Conservation (phyloP, 805 yeast genomes). For the Millerozyma miso region DNA sequence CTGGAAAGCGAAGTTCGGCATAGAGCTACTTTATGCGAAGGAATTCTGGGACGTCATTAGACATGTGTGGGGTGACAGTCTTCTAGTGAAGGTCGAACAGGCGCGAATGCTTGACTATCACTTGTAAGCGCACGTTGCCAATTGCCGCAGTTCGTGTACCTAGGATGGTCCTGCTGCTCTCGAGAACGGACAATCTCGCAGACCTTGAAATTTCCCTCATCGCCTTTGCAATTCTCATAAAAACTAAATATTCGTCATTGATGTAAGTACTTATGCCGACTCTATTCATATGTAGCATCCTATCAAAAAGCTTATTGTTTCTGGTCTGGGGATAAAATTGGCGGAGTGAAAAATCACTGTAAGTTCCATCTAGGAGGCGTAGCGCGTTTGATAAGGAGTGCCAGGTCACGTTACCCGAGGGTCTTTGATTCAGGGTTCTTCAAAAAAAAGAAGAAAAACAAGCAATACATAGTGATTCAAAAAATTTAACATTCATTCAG, state of each 20-base stretch:
- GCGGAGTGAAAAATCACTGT: too few relatives aligned
- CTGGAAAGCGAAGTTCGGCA: slow-evolving; percentile 50
- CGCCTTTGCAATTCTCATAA: too few relatives aligned
- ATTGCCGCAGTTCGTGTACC: too few relatives aligned
- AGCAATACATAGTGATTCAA: neutral
- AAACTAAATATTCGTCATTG: too few relatives aligned
- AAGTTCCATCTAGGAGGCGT: neutral
- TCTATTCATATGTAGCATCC: too few relatives aligned
- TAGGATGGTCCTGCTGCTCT: too few relatives aligned
- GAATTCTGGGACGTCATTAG: slow-evolving; percentile 75
- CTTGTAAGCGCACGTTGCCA: too few relatives aligned
- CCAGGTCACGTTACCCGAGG: neutral
- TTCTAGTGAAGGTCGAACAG: slow-evolving; percentile 23
- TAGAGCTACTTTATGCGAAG: slow-evolving; percentile 60
- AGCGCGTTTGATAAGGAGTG: neutral
- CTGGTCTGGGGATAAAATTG: too few relatives aligned
- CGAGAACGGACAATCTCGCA: too few relatives aligned
- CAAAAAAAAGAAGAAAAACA: neutral
- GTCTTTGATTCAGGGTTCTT: neutral
- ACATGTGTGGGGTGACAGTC: slow-evolving; percentile 61
- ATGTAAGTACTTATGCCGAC: too few relatives aligned
- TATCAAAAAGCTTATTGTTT: too few relatives aligned
- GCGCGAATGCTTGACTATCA: slow-evolving; percentile 29
- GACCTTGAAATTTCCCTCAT: too few relatives aligned
- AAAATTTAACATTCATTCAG: neutral